phyloP scores from a whole-genome alignment of 352 stramenopile species.

The Aphanomyces astaci region DNA sequence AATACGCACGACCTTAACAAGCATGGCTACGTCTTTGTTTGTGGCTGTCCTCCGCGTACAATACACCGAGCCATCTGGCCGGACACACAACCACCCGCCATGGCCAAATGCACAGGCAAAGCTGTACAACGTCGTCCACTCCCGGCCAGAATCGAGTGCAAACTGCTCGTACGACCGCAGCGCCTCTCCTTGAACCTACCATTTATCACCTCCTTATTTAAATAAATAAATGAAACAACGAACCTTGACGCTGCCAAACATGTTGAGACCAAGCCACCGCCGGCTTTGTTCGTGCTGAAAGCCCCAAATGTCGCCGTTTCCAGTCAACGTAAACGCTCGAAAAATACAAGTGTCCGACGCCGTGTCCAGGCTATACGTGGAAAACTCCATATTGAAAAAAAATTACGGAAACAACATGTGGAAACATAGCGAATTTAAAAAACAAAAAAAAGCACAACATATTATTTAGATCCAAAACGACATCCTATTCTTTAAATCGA shows the following conservation, averaged over 20 bases:
- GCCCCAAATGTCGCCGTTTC: slow-evolving; percentile 68
- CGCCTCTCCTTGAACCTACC: slow-evolving; percentile 36
- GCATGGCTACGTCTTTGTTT: slow-evolving; percentile 50
- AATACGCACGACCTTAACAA: slow-evolving; percentile 53
- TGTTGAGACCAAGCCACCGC: slow-evolving; percentile 63
- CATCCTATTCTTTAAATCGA: no score
- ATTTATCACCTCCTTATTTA: no score
- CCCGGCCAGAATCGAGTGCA: slow-evolving; percentile 39
- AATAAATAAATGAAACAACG: no score
- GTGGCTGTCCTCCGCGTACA: slow-evolving; percentile 52
- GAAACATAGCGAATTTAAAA: background rate
- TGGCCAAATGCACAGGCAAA: slow-evolving; percentile 65
- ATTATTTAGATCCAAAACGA: no score
- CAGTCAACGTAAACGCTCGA: slow-evolving; percentile 62
- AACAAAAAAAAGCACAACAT: no score
- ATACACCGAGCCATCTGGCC: slow-evolving; percentile 31
- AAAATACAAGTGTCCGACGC: slow-evolving; percentile 56
- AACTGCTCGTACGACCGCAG: slow-evolving; percentile 76
- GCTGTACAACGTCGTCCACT: slow-evolving; percentile 49
- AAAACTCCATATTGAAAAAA: background rate
- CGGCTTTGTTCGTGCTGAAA: slow-evolving; percentile 66
- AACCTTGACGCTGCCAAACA: slow-evolving; percentile 52
- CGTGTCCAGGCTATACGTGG: slow-evolving; percentile 42
- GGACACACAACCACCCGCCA: slow-evolving; percentile 47
- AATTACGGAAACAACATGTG: background rate